Percentiles rank a stretch among this genome's conserved stretches.
phyloP scores from a whole-genome alignment of 1,284 basidiomycete genomes.

The Paramarasmius palmivorus region DNA sequence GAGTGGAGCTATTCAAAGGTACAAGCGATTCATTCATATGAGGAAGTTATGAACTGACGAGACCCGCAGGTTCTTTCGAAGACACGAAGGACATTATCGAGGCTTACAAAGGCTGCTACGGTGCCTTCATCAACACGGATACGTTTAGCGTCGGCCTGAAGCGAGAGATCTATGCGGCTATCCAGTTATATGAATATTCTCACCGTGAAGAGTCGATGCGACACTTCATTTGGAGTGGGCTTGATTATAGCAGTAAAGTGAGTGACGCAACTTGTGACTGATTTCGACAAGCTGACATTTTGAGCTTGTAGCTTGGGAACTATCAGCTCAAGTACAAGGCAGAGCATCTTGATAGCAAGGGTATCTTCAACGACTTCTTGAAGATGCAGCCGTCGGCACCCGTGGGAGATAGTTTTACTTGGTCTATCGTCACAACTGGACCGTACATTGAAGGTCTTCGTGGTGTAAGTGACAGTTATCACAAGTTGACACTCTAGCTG shows the following conservation, averaged over 20 bases:
- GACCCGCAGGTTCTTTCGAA: background rate
- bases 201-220: slow-evolving; percentile 36
- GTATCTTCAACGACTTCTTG: slow-evolving; percentile 43
- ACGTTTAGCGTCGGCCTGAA: slow-evolving; percentile 47
- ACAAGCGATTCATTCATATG: background rate
- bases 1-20: slow-evolving; percentile 47
- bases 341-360: slow-evolving; percentile 46
- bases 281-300: background rate
- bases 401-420: slow-evolving; percentile 35
- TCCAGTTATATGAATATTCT: slow-evolving; percentile 49
- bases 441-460: slow-evolving; percentile 48
- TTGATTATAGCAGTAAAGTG: slow-evolving; percentile 47
- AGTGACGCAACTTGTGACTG: background rate
- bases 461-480: slow-evolving; percentile 25
- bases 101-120: slow-evolving; percentile 36
- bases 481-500: too few species aligned
- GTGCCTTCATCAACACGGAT: slow-evolving; percentile 47
- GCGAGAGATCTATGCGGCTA: slow-evolving; percentile 41
- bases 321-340: slow-evolving; percentile 35
- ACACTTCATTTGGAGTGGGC: slow-evolving; percentile 49
- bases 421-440: slow-evolving; percentile 42
- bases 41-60: background rate
- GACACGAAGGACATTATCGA: background rate
- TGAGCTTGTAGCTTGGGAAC: slow-evolving; percentile 29
- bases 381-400: slow-evolving; percentile 40